Evolutionary conservation across 78 protist genomes (phyloP).

Genomic region (Pigoraptor vietnamica): DNA sequence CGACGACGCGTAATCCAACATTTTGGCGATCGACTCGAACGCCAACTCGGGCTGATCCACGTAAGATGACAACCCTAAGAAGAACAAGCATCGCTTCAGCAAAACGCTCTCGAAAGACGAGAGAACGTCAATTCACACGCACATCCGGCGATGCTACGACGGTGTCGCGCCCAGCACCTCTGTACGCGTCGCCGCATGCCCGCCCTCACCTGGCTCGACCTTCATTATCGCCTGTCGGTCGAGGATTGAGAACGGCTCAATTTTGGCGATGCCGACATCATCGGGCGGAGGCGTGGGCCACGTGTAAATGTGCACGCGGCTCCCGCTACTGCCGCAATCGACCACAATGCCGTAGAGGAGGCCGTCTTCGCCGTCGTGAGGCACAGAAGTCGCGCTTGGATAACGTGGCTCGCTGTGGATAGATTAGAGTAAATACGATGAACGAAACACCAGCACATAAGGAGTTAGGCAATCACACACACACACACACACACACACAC

Average conservation of each 20-base stretch:
- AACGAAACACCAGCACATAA: too few species aligned
- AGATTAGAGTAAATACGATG: too few species aligned
- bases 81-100: not conserved
- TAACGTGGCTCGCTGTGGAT: too few species aligned
- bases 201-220: not conserved
- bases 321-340: not conserved
- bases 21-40: not conserved
- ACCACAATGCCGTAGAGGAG: not conserved
- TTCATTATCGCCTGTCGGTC: not conserved
- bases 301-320: not conserved
- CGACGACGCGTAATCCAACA: not conserved
- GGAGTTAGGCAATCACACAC: too few species aligned
- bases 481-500: too few species aligned
- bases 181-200: too few species aligned
- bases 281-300: not conserved
- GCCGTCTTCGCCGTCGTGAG: not conserved
- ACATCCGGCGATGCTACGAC: not conserved
- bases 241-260: not conserved
- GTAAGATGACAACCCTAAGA: not conserved
- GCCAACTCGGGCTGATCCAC: not conserved
- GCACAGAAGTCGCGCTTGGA: too few species aligned
- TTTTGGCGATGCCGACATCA: not conserved
- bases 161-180: not conserved
- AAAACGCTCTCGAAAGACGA: not conserved
- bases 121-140: not conserved